phyloP scores from a whole-genome alignment of 176 grass and related monocot species.

The Carex scoparia region DNA sequence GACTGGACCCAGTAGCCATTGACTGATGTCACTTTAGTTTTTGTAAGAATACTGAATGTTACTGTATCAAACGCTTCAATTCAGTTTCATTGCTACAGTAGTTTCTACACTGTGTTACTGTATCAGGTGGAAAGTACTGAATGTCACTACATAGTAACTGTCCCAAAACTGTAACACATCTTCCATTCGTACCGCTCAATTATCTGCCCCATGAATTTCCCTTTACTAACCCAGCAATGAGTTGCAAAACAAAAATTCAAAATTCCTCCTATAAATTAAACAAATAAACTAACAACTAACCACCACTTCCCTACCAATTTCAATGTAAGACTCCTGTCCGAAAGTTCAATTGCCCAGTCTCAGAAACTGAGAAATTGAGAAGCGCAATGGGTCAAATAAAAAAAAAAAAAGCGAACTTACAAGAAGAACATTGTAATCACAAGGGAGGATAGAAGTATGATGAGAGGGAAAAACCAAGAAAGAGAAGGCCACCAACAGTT shows the following conservation, averaged over 20 bases:
- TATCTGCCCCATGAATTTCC: not conserved
- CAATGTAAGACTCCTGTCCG: not conserved
- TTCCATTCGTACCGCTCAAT: not conserved
- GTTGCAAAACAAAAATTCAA: not conserved
- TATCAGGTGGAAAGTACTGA: not conserved
- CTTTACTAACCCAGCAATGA: slow-evolving; percentile 6
- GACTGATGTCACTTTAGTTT: not conserved
- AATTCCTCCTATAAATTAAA: not conserved
- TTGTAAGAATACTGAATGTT: no score
- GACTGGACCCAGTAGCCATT: not conserved
- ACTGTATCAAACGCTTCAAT: not conserved
- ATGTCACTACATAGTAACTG: not conserved
- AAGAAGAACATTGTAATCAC: slow-evolving; percentile 37
- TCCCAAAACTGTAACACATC: slow-evolving; percentile 1
- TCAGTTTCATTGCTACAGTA: not conserved
- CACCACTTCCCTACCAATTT: not conserved
- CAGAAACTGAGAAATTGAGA: not conserved
- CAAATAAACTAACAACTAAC: slow-evolving; percentile 12
- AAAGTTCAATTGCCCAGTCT: not conserved
- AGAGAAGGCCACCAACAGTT: slow-evolving; percentile 75
- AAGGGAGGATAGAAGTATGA: slow-evolving; percentile 96
- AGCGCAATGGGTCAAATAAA: not conserved
- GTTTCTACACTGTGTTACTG: not conserved
- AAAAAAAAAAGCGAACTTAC: not conserved
- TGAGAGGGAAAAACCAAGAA: slow-evolving; percentile 82